Base-by-base conservation (phyloP, 192 early-diverging fungal species). In the Chytriomyces sp. region DNA sequence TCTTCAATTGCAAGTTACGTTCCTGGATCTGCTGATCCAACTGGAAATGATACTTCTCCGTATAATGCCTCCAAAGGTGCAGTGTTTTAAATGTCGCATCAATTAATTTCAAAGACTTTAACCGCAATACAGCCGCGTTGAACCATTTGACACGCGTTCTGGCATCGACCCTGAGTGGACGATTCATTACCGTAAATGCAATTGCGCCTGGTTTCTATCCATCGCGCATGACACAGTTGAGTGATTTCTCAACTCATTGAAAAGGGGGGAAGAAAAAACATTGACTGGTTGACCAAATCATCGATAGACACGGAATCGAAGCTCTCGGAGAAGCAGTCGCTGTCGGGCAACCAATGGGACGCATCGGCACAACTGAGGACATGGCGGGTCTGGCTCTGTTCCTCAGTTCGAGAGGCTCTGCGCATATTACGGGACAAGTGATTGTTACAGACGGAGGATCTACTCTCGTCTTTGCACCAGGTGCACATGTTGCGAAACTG, bases 331-430 rank as follows among this genome's bases (percentile, higher is more conserved):
- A 50, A 18, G 48, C 64, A 10, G 62, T 62, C 43, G 48, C 50
- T 7, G 67, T 64, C 28, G 43, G 61, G 13, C 66, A 77, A 5
- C 94, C 94, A 9, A 53, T 93, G 69, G 87, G 88, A 13, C 87
- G 95, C n/a, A 92, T 98, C 71, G 97, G 97, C 0, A 79, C 79
- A 16, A 82, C 93, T 2, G 88, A 93, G 78, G 96, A 97, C 83
- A 92, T 97, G 86, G 95, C 93, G 53, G 97, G 93, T 13, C 84
- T 93, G 3, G 89, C 90, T 28, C 82, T 98, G 35, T 98, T 92
- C 77, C 80, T 97, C 67, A 88, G 90, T 4, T 90, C 88, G 23
- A 75, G 84, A 6, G 95, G 91, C 4, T 92, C 91, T 45, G 89
- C 92, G 16, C 95, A 96, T 75, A 83, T 94, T 45, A 95, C 90